Evolutionary conservation across 1,284 basidiomycete species (phyloP), one percentile per base, ranked within the genome.

Genomic region (Fomes fomentarius): DNA sequence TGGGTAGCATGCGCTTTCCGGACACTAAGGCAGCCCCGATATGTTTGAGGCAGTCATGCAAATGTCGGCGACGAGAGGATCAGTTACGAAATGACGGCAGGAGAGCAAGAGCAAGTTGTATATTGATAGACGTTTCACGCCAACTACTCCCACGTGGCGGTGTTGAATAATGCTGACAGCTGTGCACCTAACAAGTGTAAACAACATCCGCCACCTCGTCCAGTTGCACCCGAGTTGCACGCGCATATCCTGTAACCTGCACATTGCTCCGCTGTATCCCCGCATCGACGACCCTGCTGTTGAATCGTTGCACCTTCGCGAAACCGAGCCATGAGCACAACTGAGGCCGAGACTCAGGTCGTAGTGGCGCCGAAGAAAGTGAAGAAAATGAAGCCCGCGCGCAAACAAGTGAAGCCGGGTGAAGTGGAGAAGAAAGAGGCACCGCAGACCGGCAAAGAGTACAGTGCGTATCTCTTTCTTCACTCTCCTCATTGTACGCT

Each of bases 381-480:
- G 43, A 78, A 76, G 67, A 90, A 87, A 63, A 74, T 89, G 8
- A 89, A 86, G 64, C 93, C 94, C 2, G 94, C 94, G 3, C 77
- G 93, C 50, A 94, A 94, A 66, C 94, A 96, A 69, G 93, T 97
- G 33, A 89, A 93, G 63, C 77, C 89, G 0, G 95, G 93, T 38
- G 89, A 96, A 60, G 89, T 96, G 4, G 92, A 93, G 65, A 94
- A 93, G 74, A 89, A 85, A 60, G 91, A 94, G 68, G 85, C 89
- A 1, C 83, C 87, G 8, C 95, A 98, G 73, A 94, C 93, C 0
- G 95, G 95, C 47, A 95, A 96, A 71, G 94, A 96, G 68, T 96
- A 96, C 74, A 96, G 93, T 95, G 63, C 65, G 91, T 80, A 35
- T 30, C 17, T 74, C 35, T 22, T 26, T 24, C 25, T 30, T 28